These are phyloP conservation scores for Candida namnaoensis DNA, from an alignment of 805 yeast genomes.

Conservation along the genomic window DNA sequence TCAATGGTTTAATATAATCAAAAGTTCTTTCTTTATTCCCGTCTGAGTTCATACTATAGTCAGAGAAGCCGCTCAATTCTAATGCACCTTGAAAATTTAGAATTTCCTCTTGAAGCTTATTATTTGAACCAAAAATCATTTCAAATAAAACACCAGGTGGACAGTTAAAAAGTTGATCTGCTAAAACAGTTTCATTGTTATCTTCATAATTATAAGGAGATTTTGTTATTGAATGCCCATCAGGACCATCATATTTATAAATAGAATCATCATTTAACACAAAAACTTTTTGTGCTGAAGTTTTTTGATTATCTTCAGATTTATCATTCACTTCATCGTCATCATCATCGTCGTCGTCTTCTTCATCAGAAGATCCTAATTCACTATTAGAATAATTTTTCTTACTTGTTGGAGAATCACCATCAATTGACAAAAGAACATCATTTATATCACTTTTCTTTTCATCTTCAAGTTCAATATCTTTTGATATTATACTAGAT, in stretches of 20 bases:
- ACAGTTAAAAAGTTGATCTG: conserved; percentile 46
- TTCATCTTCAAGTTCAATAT: conserved; percentile 7
- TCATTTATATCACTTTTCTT: conserved; percentile 20
- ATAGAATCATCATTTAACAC: conserved; percentile 28
- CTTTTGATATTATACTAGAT: conserved; percentile 8
- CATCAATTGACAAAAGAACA: conserved; percentile 38
- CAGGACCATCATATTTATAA: conserved; percentile 55
- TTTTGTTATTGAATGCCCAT: conserved; percentile 48
- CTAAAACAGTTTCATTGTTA: conserved; percentile 43
- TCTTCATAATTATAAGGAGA: conserved; percentile 33
- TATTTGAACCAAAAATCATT: conserved; percentile 55
- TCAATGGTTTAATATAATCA: conserved; percentile 65
- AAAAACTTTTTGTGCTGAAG: conserved; percentile 17
- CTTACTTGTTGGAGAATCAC: conserved; percentile 13
- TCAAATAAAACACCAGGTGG: conserved; percentile 74
- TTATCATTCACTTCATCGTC: conserved; percentile 16
- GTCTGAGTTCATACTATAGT: conserved; percentile 26
- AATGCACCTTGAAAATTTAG: conserved; percentile 28
- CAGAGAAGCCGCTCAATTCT: conserved; percentile 24
- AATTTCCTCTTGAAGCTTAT: conserved; percentile 31
- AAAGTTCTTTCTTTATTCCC: conserved; percentile 41
- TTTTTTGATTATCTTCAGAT: conserved; percentile 12
- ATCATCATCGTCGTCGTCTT: conserved; percentile 13
- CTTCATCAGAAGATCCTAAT: too few relatives aligned
- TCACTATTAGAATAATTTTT: too few relatives aligned